These are phyloP conservation scores for Aspergillus taichungensis DNA, from an alignment of 495 filamentous ascomycete genomes.

Conservation along the genomic window DNA sequence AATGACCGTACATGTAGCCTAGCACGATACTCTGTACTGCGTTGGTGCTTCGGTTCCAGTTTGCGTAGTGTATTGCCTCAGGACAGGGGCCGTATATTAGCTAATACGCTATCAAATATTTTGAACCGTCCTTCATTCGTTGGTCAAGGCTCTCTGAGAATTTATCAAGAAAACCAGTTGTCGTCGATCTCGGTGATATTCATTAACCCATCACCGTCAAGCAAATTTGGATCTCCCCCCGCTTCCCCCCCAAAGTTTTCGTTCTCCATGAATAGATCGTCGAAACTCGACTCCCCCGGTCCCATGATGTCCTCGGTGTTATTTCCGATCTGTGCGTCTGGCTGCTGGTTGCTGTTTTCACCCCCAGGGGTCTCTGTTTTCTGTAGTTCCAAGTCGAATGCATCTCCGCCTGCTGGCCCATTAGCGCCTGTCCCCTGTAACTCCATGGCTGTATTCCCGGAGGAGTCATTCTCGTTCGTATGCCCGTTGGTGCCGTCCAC, in stretches of 20 bases:
- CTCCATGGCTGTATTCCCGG: slow-evolving; percentile 13
- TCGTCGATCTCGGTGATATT: slow-evolving; percentile 37
- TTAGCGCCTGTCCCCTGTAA: slow-evolving; percentile 21
- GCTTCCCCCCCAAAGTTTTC: slow-evolving; percentile 29
- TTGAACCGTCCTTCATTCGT: too few species aligned
- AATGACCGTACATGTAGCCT: too few species aligned
- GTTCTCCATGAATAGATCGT: slow-evolving; percentile 42
- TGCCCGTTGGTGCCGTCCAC: slow-evolving; percentile 10
- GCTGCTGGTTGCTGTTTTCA: background rate
- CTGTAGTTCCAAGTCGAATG: slow-evolving; percentile 35
- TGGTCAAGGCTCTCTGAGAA: background rate
- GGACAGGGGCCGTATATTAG: too few species aligned
- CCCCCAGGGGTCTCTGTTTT: slow-evolving; percentile 16
- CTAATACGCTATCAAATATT: too few species aligned
- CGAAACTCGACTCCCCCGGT: slow-evolving; percentile 41
- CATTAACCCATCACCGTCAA: slow-evolving; percentile 36
- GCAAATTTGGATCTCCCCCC: slow-evolving; percentile 24
- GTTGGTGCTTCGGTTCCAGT: too few species aligned
- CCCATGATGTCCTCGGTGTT: slow-evolving; percentile 33
- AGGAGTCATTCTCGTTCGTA: slow-evolving; percentile 10
- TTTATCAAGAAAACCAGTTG: slow-evolving; percentile 32
- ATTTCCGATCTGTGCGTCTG: slow-evolving; percentile 5
- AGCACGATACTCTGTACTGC: too few species aligned
- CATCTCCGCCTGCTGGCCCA: slow-evolving; percentile 30
- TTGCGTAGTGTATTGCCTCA: too few species aligned